Conservation (phyloP, 148 eudicot genomes). For the Camellia granthamiana region DNA sequence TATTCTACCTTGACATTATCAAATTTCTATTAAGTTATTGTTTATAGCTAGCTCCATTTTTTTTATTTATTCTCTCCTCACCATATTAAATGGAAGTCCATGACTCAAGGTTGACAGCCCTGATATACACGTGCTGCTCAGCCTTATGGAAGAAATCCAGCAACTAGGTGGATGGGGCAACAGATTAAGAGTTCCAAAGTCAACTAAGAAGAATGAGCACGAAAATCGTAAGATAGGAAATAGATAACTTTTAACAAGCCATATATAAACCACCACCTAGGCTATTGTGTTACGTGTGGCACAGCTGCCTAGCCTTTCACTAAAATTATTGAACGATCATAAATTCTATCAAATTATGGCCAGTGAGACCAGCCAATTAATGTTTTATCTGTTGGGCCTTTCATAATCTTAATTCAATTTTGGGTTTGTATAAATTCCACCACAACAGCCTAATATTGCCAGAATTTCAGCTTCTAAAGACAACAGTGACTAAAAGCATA, state of each 20-base stretch:
- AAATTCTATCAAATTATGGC: no score
- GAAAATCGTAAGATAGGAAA: background rate
- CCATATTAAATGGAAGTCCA: background rate
- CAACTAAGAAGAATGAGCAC: background rate
- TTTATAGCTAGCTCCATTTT: background rate
- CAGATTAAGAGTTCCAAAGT: background rate
- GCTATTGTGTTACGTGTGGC: background rate
- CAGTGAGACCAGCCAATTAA: no score
- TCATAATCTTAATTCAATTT: no score
- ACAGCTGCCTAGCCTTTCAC: background rate
- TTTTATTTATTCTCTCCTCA: background rate
- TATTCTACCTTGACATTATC: no score
- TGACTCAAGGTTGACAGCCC: background rate
- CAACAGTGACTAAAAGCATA: no score
- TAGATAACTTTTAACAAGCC: background rate
- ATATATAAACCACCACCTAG: background rate
- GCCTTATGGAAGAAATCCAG: background rate
- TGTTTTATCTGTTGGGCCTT: no score
- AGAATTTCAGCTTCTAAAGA: no score
- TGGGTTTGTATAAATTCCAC: no score
- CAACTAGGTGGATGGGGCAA: background rate
- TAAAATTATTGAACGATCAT: no score
- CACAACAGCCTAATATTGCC: no score
- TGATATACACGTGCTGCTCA: background rate
- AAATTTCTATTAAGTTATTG: no score